phyloP scores from a whole-genome alignment of 2,329 filamentous ascomycete genomes.

The Neocucurbitaria cava region DNA sequence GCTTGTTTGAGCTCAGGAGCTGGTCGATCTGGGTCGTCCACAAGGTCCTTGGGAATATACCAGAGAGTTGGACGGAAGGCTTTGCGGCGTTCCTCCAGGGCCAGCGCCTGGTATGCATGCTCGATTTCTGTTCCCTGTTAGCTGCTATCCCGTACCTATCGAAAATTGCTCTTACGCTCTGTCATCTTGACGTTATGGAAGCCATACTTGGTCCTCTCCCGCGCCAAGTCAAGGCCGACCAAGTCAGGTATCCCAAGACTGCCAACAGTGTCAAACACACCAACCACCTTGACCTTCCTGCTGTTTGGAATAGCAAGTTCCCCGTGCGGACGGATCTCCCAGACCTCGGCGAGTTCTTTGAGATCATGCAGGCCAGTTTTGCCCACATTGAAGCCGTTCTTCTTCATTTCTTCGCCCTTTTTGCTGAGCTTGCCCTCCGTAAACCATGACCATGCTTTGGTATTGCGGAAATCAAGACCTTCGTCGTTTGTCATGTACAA shows the following conservation, averaged over 20 bases:
- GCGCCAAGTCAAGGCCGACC: slow-evolving; percentile 30
- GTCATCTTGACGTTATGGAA: slow-evolving; percentile 47
- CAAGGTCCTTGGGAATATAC: slow-evolving; percentile 49
- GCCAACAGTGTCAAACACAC: slow-evolving; percentile 59
- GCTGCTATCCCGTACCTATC: slow-evolving; percentile 14
- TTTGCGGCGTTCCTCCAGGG: slow-evolving; percentile 60
- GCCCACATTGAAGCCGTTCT: slow-evolving; percentile 14
- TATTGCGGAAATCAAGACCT: slow-evolving; percentile 32
- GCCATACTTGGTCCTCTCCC: slow-evolving; percentile 31
- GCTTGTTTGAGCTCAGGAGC: slow-evolving; percentile 56
- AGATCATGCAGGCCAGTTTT: slow-evolving; percentile 25
- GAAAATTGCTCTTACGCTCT: slow-evolving; percentile 30
- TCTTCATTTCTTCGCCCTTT: slow-evolving; percentile 23
- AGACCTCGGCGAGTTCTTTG: slow-evolving; percentile 28
- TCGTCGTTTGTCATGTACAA: slow-evolving; percentile 42
- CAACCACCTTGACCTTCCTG: slow-evolving; percentile 51
- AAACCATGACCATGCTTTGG: slow-evolving; percentile 38
- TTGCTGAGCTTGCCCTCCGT: slow-evolving; percentile 45
- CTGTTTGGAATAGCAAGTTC: slow-evolving; percentile 30
- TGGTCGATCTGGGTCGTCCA: slow-evolving; percentile 26
- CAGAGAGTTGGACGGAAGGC: slow-evolving; percentile 62
- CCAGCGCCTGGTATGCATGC: slow-evolving; percentile 63
- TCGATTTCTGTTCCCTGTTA: slow-evolving; percentile 51
- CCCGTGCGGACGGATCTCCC: slow-evolving; percentile 46
- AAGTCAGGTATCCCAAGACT: slow-evolving; percentile 56